A percentile compares a stretch with the other conserved stretches of the same genome.
These are phyloP conservation scores for Prunus mongolica DNA, from an alignment of 306 rosid species.

Conservation along the genomic window DNA sequence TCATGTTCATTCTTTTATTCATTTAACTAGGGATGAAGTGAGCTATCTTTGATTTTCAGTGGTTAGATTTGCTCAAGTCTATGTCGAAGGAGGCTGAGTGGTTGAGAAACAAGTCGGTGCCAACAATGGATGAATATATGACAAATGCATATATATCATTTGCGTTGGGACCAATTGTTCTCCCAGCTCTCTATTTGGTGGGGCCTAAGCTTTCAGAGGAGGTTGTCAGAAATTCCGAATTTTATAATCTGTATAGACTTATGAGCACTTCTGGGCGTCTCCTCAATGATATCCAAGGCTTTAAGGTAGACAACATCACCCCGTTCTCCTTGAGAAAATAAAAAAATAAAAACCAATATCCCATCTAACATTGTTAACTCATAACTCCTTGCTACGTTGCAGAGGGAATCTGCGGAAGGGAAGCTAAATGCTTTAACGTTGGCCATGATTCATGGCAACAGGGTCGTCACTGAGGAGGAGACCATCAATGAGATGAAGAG, in stretches of 20 bases:
- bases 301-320: slow-evolving; percentile 41
- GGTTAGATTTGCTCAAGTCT: slow-evolving; percentile 64
- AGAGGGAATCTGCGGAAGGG: slow-evolving; percentile 83
- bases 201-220: slow-evolving; percentile 68
- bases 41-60: slow-evolving; percentile 43
- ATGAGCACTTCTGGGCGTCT: slow-evolving; percentile 70
- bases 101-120: slow-evolving; percentile 45
- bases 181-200: slow-evolving; percentile 66
- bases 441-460: slow-evolving; percentile 33
- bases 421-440: slow-evolving; percentile 60
- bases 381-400: slow-evolving; percentile 22
- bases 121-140: slow-evolving; percentile 69
- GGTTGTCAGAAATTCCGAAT: slow-evolving; percentile 35
- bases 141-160: slow-evolving; percentile 53
- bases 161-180: slow-evolving; percentile 80
- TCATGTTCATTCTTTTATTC: neutral
- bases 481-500: slow-evolving; percentile 36
- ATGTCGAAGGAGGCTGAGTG: slow-evolving; percentile 75
- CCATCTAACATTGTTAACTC: neutral
- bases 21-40: neutral
- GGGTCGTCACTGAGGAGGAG: slow-evolving; percentile 38
- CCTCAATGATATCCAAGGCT: slow-evolving; percentile 61
- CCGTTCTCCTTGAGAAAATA: neutral
- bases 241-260: slow-evolving; percentile 42
- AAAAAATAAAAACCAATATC: neutral